phyloP scores from a whole-genome alignment of 2,329 filamentous ascomycete species.

The Macroventuria anomochaeta region DNA sequence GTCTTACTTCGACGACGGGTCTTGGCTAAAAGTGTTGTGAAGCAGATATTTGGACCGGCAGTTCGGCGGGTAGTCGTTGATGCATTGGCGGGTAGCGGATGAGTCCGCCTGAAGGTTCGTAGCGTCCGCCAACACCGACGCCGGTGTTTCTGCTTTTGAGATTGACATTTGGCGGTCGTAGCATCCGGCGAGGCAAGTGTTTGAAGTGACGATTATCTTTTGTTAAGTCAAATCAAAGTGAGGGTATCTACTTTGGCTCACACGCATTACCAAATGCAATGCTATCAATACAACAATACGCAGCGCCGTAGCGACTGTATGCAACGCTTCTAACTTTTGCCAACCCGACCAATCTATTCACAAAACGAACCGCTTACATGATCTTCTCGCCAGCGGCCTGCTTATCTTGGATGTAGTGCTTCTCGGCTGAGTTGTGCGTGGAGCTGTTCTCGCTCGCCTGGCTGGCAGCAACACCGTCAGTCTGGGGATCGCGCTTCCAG shows the following conservation, averaged over 20 bases:
- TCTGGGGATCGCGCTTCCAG: constrained; percentile 58
- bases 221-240: constrained; percentile 12
- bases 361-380: neutral
- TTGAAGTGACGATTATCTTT: neutral
- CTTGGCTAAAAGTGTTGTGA: neutral
- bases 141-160: neutral
- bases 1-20: neutral
- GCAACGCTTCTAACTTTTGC: constrained; percentile 15
- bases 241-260: constrained; percentile 15
- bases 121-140: constrained; percentile 2
- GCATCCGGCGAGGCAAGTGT: neutral
- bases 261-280: constrained; percentile 9
- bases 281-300: constrained; percentile 12
- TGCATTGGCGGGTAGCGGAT: constrained; percentile 8
- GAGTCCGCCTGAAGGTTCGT: constrained; percentile 7
- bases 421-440: constrained; percentile 26
- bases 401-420: constrained; percentile 36
- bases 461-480: constrained; percentile 33
- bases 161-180: neutral
- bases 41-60: neutral
- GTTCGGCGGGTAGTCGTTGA: neutral
- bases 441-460: constrained; percentile 37
- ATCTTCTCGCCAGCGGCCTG: constrained; percentile 25
- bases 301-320: constrained; percentile 12
- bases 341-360: neutral